A percentile compares a stretch with the other conserved stretches of the same genome.
Conservation (phyloP, 345 rosid genomes). For the Cardamine resedifolia region DNA sequence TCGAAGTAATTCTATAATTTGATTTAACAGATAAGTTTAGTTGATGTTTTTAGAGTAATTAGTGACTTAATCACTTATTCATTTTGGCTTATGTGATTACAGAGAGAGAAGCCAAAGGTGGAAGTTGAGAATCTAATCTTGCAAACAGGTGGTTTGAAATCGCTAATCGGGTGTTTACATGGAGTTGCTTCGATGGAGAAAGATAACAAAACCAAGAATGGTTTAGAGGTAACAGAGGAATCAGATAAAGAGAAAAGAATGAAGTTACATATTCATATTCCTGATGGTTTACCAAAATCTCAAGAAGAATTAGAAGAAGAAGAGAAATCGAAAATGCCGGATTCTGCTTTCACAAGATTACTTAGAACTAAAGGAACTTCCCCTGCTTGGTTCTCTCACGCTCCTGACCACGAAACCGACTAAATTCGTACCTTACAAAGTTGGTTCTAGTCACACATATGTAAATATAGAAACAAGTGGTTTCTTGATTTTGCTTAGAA, state of each 20-base stretch:
- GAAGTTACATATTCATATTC: conserved; percentile 49
- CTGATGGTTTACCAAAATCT: conserved; percentile 82
- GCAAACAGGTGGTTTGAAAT: conserved; percentile 63
- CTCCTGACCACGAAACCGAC: conserved; percentile 75
- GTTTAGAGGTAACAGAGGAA: conserved; percentile 23
- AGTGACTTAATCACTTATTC: neutral
- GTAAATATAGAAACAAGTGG: conserved; percentile 21
- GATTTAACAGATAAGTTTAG: neutral
- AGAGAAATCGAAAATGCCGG: conserved; percentile 74
- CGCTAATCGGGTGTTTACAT: conserved; percentile 68
- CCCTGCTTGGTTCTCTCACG: conserved; percentile 82
- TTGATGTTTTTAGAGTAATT: neutral
- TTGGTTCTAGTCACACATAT: neutral
- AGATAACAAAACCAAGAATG: conserved; percentile 35
- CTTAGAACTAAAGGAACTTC: conserved; percentile 62
- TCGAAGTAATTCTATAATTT: conserved; percentile 48
- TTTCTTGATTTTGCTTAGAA: conserved; percentile 26
- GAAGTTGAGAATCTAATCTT: conserved; percentile 67
- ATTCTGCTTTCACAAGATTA: conserved; percentile 66
- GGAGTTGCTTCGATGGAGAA: conserved; percentile 53
- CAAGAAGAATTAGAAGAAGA: conserved; percentile 74
- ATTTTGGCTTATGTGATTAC: conserved; percentile 25
- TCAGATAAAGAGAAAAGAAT: conserved; percentile 26
- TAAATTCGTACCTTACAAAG: conserved; percentile 29
- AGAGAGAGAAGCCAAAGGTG: conserved; percentile 55